Conservation (phyloP, 1,284 basidiomycete species). For the Pterula multifida region DNA sequence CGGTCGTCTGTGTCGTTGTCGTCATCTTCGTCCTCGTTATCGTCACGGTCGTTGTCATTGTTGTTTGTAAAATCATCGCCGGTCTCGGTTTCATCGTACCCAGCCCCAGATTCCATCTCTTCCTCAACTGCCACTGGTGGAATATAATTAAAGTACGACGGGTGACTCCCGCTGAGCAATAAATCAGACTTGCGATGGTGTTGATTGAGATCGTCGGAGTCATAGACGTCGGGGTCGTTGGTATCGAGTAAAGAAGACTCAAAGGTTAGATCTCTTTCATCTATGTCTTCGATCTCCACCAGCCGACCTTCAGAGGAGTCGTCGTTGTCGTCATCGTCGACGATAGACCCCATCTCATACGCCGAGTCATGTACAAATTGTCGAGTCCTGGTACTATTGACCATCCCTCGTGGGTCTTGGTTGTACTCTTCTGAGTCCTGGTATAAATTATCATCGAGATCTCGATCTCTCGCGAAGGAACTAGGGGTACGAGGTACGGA, state of each 20-base stretch:
- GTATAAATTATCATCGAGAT: not conserved
- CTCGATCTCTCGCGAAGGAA: not conserved
- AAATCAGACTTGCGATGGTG: not conserved
- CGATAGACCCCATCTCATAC: conserved; percentile 13
- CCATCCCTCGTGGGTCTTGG: not conserved
- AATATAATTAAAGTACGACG: not conserved
- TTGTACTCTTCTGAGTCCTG: not conserved
- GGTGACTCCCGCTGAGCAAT: not conserved
- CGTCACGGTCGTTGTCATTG: not conserved
- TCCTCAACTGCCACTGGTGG: not conserved
- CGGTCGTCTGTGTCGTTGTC: not conserved
- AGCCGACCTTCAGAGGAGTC: conserved; percentile 11
- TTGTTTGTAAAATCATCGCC: not conserved
- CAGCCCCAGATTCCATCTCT: not conserved
- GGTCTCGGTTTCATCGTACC: not conserved
- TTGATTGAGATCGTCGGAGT: not conserved
- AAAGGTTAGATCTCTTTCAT: conserved; percentile 6
- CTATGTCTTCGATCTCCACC: conserved; percentile 9
- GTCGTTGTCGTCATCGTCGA: conserved; percentile 11
- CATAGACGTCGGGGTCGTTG: not conserved
- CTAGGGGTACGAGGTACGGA: conserved; percentile 8
- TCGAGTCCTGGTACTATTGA: not conserved
- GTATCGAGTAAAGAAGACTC: not conserved
- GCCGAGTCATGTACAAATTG: conserved; percentile 9
- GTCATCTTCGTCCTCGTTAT: not conserved